A percentile compares a stretch with the other conserved stretches of the same genome.
Evolutionary conservation across 768 basidiomycete genomes (phyloP).

Genomic region (Lentinula sp.): DNA sequence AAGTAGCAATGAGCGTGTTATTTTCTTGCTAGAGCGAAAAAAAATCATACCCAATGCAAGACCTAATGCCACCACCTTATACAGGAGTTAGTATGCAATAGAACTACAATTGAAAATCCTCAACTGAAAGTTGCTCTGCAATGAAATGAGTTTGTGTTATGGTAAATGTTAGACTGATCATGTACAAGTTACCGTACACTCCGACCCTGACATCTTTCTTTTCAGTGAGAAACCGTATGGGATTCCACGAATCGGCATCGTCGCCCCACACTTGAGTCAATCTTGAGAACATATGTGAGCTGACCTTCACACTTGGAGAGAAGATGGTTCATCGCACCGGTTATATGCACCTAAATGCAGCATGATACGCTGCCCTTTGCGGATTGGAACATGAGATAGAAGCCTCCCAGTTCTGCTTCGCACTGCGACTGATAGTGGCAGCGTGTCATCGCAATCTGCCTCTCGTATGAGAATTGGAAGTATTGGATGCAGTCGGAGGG

Average conservation of each 20-base stretch:
- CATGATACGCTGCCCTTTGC: slow-evolving; percentile 26
- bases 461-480: slow-evolving; percentile 23
- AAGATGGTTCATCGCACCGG: slow-evolving; percentile 16
- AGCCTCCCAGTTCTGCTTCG: slow-evolving; percentile 23
- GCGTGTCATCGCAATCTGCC: slow-evolving; percentile 29
- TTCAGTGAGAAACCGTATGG: slow-evolving; percentile 22
- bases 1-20: too few relatives aligned
- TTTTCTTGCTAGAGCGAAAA: not conserved
- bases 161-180: not conserved
- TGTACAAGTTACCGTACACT: slow-evolving; percentile 14
- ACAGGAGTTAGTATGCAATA: not conserved
- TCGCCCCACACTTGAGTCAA: slow-evolving; percentile 27
- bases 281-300: slow-evolving; percentile 7
- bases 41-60: slow-evolving; percentile 11
- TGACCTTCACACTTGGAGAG: not conserved
- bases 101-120: not conserved
- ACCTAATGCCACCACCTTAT: slow-evolving; percentile 7
- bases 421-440: slow-evolving; percentile 35
- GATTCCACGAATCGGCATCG: slow-evolving; percentile 30
- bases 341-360: slow-evolving; percentile 30
- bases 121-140: slow-evolving; percentile 3
- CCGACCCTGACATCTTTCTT: slow-evolving; percentile 9
- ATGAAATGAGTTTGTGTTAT: not conserved
- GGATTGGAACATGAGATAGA: slow-evolving; percentile 24
- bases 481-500: slow-evolving; percentile 25